Conservation (phyloP, 805 yeast species). For the Priceomyces fermenticarens region DNA sequence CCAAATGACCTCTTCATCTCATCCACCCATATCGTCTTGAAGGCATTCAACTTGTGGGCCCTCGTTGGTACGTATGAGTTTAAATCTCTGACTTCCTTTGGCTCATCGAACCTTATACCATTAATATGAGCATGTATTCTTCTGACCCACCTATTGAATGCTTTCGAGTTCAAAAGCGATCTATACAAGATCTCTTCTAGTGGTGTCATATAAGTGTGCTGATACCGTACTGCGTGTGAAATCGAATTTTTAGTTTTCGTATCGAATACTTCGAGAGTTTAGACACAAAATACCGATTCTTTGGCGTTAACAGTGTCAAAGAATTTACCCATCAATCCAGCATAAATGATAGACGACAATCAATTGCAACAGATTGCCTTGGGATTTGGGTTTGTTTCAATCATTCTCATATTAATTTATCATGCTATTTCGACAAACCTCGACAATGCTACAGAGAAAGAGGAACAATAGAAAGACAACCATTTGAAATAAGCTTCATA, state of each 20-base stretch:
- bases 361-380: slow-evolving; percentile 75
- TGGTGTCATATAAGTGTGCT: slow-evolving; percentile 12
- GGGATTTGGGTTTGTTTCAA: slow-evolving; percentile 67
- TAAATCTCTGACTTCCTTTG: slow-evolving; percentile 18
- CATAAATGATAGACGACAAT: slow-evolving; percentile 73
- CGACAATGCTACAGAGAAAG: slow-evolving; percentile 13
- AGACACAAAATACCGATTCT: not conserved
- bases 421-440: slow-evolving; percentile 60
- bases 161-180: slow-evolving; percentile 51
- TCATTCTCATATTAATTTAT: slow-evolving; percentile 68
- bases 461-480: not conserved
- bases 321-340: not conserved
- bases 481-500: too few species aligned
- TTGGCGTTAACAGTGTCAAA: not conserved
- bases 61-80: slow-evolving; percentile 46
- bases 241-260: not conserved
- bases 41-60: slow-evolving; percentile 59
- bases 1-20: slow-evolving; percentile 59
- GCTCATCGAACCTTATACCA: slow-evolving; percentile 47
- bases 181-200: slow-evolving; percentile 46
- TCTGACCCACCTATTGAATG: slow-evolving; percentile 63
- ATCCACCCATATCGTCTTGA: slow-evolving; percentile 53
- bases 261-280: too few species aligned
- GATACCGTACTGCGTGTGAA: not conserved
- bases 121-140: slow-evolving; percentile 62